Base-by-base conservation (phyloP, 768 basidiomycete species). In the Macrolepiota fuliginosa region DNA sequence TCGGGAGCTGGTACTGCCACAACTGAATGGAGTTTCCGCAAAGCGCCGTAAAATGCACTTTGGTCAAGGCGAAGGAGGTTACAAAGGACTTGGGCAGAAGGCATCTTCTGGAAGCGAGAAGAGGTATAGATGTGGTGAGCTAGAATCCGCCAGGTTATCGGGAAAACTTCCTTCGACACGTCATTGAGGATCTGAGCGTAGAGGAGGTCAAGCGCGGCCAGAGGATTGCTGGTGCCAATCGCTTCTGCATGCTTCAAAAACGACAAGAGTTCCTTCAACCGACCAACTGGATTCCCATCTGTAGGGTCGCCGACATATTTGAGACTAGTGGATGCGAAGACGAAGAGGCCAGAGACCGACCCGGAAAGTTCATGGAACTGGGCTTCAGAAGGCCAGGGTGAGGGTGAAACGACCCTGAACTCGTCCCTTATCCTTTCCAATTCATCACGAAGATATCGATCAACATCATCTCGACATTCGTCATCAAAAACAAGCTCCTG, bases 1-100 rank as follows among this genome's bases (percentile, higher is more conserved):
- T 47, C 56, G 11, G 56, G 56, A 9, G 45, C 27, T 2, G 42
- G 42, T 10, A 57, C 45, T 2, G 29, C 45, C 24, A 57, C 13
- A 5, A 57, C 56, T 3, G 55, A 45, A 24, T 57, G 29, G 12
- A 57, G 27, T 22, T 46, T 57, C 22, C 45, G 46, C 32, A 57
- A 22, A 22, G 56, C 42, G 24, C 29, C 15, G 12, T 57, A 49
- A n/a, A 57, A 57, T 5, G 45, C 29, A 17, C 29, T 46, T 47
- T 35, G 56, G n/a, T 47, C 45, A 22, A 57, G 19, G 19, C 10
- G 4, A 27, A 57, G n/a, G 19, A 57, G 35, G 7, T 47, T 57
- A 29, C 56, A 57, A 19, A 57, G 56, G 11, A n/a, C 27, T 13
- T 47, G 56, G n/a, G 56, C n/a, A 35, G 56, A 57, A 17, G n/a